Base-by-base conservation (phyloP, 352 stramenopile genomes). In the Phytophthora citrophthora region DNA sequence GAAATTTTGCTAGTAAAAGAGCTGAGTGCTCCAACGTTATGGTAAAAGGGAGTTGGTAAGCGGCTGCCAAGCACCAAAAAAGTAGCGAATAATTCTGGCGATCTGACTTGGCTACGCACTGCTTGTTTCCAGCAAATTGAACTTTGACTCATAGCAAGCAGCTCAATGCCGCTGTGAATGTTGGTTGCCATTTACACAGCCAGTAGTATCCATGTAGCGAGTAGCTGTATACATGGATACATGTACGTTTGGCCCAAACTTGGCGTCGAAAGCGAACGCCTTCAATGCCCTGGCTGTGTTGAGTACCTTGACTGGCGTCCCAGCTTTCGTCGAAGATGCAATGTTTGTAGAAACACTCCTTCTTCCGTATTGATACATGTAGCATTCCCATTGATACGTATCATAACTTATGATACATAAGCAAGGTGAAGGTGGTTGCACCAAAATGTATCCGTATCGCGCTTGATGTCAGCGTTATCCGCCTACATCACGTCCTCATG, bases 61-160 rank as follows among this genome's bases (percentile, higher is more conserved):
- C 61, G 47, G 54, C 61, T 62, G 61, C 47, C 10, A 16, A 45
- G 29, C 23, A 5, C 18, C 15, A 29, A 49, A 58, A 68, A 69
- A 69, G 59, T 49, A 69, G 53, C 11, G 23, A 53, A 53, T 34
- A 43, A 64, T 59, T 69, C 53, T 59, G 53, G 26, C 18, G 44
- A 34, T 51, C 60, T 60, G 52, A 62, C 52, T 57, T 68, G 51
- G 44, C 43, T 68, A 45, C 60, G 50, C 41, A 12, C 31, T 23
- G 20, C 34, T 26, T 18, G 20, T 12, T 15, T 15, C 11, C 7
- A 11, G 15, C 29, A 18, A 15, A 20, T 44, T 64, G 34, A 36
- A 49, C 20, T 50, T 51, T 27, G 23, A 29, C 40, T 4, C 11
- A 12, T 47, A 53, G 52, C 44, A 55, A 67, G 44, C 50, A 56